Evolutionary conservation across 2,329 filamentous ascomycete species (phyloP).

Genomic region (Mariannaea elegans): DNA sequence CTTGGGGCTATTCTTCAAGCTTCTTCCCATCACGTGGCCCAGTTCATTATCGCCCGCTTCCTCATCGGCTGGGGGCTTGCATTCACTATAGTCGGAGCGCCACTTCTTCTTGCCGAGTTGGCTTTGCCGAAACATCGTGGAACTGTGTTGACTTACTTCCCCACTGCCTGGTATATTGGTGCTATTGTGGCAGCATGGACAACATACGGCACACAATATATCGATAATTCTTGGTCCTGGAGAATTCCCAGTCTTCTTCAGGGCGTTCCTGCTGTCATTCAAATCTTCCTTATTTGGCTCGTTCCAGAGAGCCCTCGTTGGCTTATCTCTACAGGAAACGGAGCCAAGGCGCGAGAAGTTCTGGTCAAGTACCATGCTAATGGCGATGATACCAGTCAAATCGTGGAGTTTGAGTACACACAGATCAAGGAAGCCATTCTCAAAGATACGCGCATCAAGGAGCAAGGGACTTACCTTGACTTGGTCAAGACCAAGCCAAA

Average conservation of each 20-base stretch:
- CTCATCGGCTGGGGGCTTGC: neutral
- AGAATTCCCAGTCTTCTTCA: neutral
- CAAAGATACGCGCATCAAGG: neutral
- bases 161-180: neutral
- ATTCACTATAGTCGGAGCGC: neutral
- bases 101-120: slow-evolving; percentile 3
- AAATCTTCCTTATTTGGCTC: neutral
- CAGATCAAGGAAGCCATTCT: slow-evolving; percentile 58
- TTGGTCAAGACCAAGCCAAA: neutral
- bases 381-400: slow-evolving; percentile 56
- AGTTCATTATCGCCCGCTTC: neutral
- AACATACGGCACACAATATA: slow-evolving; percentile 3
- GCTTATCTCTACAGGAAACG: neutral
- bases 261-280: neutral
- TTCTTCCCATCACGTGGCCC: neutral
- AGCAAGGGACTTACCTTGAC: neutral
- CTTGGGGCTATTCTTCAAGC: slow-evolving; percentile 2
- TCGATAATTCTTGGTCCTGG: neutral
- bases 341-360: slow-evolving; percentile 44
- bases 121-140: neutral
- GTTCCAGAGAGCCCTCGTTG: neutral
- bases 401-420: slow-evolving; percentile 60
- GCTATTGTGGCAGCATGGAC: slow-evolving; percentile 1
- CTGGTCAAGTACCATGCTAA: slow-evolving; percentile 62
- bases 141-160: neutral